A percentile compares a stretch with the other conserved stretches of the same genome.
Conservation (phyloP, 2,329 filamentous ascomycete genomes). For the Fonsecaea pedrosoi region DNA sequence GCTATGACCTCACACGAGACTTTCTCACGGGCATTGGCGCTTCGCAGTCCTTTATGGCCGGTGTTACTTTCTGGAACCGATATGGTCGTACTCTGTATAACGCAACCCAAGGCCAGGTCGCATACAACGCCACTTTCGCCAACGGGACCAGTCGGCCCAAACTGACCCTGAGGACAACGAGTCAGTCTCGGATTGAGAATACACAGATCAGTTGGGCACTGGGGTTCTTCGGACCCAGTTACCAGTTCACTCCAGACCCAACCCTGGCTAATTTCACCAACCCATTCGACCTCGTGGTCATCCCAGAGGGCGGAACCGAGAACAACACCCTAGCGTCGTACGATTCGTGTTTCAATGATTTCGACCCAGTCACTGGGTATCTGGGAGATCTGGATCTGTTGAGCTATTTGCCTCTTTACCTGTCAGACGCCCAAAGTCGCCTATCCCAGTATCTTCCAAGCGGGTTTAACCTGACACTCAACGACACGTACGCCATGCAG, state of each 20-base stretch:
- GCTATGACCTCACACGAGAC: conserved; percentile 54
- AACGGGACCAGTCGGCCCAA: conserved; percentile 58
- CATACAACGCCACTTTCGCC: conserved; percentile 55
- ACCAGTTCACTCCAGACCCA: conserved; percentile 45
- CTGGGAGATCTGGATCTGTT: conserved; percentile 50
- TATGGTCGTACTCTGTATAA: conserved; percentile 63
- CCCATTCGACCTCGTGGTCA: conserved; percentile 54
- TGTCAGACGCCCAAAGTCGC: conserved; percentile 53
- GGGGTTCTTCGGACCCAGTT: conserved; percentile 60
- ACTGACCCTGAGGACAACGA: conserved; percentile 61
- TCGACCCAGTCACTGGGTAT: conserved; percentile 46
- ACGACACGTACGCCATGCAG: conserved; percentile 60
- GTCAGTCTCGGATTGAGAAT: conserved; percentile 62
- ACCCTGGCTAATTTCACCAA: conserved; percentile 52
- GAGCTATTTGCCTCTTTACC: conserved; percentile 55
- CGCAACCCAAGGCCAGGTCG: conserved; percentile 54
- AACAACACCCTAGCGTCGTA: conserved; percentile 63
- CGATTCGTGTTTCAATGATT: conserved; percentile 53
- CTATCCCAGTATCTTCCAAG: conserved; percentile 56
- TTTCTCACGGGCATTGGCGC: conserved; percentile 60
- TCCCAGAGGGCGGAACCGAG: conserved; percentile 57
- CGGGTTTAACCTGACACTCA: conserved; percentile 57
- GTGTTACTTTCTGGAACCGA: conserved; percentile 61
- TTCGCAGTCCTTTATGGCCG: conserved; percentile 57
- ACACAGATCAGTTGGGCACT: conserved; percentile 61